Evolutionary conservation across 2,329 filamentous ascomycete species (phyloP).

Genomic region (Colletotrichum viniferum): DNA sequence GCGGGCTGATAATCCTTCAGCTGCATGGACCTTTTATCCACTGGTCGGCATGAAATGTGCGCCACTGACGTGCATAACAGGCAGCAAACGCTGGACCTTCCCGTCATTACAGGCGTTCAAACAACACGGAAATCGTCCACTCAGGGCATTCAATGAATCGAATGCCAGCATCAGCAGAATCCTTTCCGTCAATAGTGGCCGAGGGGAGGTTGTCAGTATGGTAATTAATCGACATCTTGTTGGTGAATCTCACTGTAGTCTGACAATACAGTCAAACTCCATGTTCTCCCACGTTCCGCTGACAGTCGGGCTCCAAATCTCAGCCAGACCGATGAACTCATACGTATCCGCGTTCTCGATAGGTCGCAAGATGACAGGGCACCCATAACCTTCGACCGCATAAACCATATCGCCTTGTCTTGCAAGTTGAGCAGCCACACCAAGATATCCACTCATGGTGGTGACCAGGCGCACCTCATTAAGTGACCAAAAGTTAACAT

Average conservation of each 20-base stretch:
- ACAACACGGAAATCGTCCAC: too few species aligned
- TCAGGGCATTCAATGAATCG: too few species aligned
- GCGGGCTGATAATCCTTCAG: too few species aligned
- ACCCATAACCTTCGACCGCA: not conserved
- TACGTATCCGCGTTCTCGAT: accelerated
- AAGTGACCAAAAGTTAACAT: not conserved
- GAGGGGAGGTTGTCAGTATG: too few species aligned
- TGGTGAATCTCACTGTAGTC: not conserved
- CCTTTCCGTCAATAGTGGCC: too few species aligned
- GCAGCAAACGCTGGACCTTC: too few species aligned
- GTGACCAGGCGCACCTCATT: not conserved
- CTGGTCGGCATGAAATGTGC: too few species aligned
- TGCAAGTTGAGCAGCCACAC: not conserved
- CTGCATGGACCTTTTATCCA: too few species aligned
- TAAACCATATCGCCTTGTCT: not conserved
- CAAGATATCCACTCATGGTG: not conserved
- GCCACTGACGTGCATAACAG: too few species aligned
- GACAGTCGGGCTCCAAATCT: accelerated
- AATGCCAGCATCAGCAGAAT: too few species aligned
- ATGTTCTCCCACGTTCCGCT: not conserved
- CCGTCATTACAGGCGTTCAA: too few species aligned
- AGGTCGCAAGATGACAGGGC: not conserved
- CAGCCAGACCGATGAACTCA: not conserved
- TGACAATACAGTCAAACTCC: accelerated
- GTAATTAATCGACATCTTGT: too few species aligned